A percentile compares a stretch with the other conserved stretches of the same genome.
phyloP scores from a whole-genome alignment of 805 yeast species.

The Teunomyces aglyptinius region DNA sequence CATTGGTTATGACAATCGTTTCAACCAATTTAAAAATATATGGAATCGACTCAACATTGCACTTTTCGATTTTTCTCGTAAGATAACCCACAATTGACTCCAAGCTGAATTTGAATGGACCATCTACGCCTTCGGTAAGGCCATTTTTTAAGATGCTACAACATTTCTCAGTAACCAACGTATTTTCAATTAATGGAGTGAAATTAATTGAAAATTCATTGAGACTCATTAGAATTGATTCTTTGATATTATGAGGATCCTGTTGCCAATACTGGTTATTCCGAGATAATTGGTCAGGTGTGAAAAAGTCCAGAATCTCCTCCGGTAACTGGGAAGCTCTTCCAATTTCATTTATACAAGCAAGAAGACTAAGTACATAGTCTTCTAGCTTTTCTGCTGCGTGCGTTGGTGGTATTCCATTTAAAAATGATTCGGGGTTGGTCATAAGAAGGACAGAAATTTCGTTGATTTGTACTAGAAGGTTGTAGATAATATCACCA shows the following conservation, averaged over 20 bases:
- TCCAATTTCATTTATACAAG: slow-evolving; percentile 68
- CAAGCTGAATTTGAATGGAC: slow-evolving; percentile 60
- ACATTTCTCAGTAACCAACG: slow-evolving; percentile 59
- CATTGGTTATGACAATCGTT: slow-evolving; percentile 40
- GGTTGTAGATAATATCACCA: slow-evolving; percentile 19
- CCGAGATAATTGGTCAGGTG: slow-evolving; percentile 28
- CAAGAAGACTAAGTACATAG: slow-evolving; percentile 54
- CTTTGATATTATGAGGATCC: slow-evolving; percentile 48
- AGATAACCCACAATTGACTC: slow-evolving; percentile 28
- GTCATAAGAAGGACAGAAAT: slow-evolving; percentile 7
- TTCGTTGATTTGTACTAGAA: slow-evolving; percentile 20
- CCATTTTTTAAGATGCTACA: slow-evolving; percentile 65
- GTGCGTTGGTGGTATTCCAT: slow-evolving; percentile 6
- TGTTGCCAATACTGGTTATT: slow-evolving; percentile 42
- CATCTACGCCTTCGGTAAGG: slow-evolving; percentile 57
- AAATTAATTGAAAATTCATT: slow-evolving; percentile 41
- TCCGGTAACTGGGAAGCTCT: slow-evolving; percentile 66
- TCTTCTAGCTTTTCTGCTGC: slow-evolving; percentile 31
- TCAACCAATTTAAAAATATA: slow-evolving; percentile 46
- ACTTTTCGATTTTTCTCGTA: slow-evolving; percentile 27
- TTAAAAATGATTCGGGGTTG: slow-evolving; percentile 6
- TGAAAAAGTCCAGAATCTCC: slow-evolving; percentile 39
- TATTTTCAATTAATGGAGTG: slow-evolving; percentile 36
- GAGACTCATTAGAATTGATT: slow-evolving; percentile 40
- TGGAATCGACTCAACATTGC: slow-evolving; percentile 38